Conservation (phyloP, 2,329 filamentous ascomycete species). For the Stemphylium vesicarium region DNA sequence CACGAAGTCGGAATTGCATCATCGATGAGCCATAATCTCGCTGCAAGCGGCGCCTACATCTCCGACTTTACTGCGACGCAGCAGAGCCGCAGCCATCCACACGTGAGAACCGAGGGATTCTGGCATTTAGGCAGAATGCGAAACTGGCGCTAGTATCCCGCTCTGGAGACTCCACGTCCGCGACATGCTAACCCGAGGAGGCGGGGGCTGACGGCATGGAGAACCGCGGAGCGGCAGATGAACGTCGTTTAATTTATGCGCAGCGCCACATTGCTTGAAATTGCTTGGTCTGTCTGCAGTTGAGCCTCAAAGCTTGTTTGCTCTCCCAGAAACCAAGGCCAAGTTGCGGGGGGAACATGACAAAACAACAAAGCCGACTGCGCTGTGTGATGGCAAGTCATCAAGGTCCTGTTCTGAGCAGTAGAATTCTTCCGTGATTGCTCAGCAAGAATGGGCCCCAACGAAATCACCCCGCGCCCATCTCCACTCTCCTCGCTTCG, state of each 20-base stretch:
- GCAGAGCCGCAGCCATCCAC: not conserved
- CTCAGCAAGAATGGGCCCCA: not conserved
- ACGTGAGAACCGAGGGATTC: not conserved
- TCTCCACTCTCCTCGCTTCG: not conserved
- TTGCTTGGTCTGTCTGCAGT: not conserved
- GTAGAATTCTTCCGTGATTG: not conserved
- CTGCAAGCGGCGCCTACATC: no score
- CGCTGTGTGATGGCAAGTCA: not conserved
- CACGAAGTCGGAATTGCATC: no score
- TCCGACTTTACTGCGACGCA: not conserved
- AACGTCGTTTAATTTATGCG: not conserved
- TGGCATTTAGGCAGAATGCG: slow-evolving; percentile 9
- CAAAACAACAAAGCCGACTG: not conserved
- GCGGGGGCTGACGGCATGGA: slow-evolving; percentile 1
- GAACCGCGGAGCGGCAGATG: slow-evolving; percentile 4
- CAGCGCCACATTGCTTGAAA: not conserved
- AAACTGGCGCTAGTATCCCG: slow-evolving; percentile 3
- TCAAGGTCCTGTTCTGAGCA: no score
- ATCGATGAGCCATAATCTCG: no score
- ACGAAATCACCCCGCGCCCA: not conserved
- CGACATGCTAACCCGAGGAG: not conserved
- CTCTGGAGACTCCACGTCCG: slow-evolving; percentile 10
- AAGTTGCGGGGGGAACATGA: not conserved
- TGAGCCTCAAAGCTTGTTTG: not conserved
- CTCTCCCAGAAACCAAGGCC: not conserved